phyloP scores from a whole-genome alignment of 2,329 filamentous ascomycete genomes.

The Phialocephala subalpina region DNA sequence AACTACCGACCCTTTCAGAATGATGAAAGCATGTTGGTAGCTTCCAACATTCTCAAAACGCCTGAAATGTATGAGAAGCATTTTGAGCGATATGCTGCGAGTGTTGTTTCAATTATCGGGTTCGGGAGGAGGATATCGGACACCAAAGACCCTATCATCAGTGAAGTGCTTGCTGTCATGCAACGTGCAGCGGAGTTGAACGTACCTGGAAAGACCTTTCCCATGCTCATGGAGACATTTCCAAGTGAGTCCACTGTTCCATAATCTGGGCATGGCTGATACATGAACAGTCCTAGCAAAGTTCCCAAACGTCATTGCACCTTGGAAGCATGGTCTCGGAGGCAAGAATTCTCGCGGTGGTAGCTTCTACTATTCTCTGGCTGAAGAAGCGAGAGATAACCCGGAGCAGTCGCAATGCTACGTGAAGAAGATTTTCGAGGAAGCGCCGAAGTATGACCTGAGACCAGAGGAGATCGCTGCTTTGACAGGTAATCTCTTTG shows the following conservation, averaged over 20 bases:
- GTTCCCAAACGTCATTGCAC: conserved; percentile 34
- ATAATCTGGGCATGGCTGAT: not conserved
- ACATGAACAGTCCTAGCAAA: conserved; percentile 30
- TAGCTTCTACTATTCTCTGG: conserved; percentile 35
- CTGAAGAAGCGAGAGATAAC: conserved; percentile 34
- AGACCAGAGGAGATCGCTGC: conserved; percentile 31
- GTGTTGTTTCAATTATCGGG: conserved; percentile 38
- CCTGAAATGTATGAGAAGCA: conserved; percentile 34
- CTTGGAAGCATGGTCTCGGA: conserved; percentile 37
- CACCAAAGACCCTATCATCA: conserved; percentile 34
- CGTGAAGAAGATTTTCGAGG: conserved; percentile 35
- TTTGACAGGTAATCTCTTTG: conserved; percentile 51
- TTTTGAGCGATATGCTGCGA: conserved; percentile 36
- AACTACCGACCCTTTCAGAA: conserved; percentile 34
- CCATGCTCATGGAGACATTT: conserved; percentile 38
- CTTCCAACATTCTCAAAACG: conserved; percentile 29
- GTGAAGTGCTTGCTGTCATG: conserved; percentile 35
- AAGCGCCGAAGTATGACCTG: conserved; percentile 33
- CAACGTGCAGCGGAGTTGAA: conserved; percentile 36
- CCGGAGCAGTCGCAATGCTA: conserved; percentile 33
- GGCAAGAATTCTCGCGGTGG: conserved; percentile 26
- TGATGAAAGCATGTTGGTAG: conserved; percentile 35
- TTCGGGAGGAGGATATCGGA: conserved; percentile 34
- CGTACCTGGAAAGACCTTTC: conserved; percentile 36
- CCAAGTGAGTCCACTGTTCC: conserved; percentile 27